Percentiles rank a stretch among this genome's conserved stretches.
phyloP scores from a whole-genome alignment of 306 rosid species.

The Prunus campanulata region DNA sequence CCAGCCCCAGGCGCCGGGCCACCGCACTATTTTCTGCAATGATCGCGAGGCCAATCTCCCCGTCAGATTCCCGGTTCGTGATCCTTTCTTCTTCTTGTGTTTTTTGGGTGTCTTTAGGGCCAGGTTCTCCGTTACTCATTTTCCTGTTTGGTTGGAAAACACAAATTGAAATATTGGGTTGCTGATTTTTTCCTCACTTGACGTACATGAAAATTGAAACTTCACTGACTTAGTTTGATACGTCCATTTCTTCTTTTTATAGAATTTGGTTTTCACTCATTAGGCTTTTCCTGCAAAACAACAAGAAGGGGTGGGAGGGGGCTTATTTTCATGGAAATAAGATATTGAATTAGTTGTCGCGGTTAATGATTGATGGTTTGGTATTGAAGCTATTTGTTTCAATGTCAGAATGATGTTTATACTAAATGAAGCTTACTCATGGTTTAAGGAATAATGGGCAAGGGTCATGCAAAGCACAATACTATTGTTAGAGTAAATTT shows the following conservation, averaged over 20 bases:
- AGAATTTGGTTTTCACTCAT: background rate
- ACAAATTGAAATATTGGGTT: background rate
- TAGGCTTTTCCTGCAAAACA: background rate
- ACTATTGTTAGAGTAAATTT: background rate
- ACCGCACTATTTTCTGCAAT: conserved; percentile 85
- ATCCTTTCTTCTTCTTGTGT: background rate
- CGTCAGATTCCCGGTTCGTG: conserved; percentile 69
- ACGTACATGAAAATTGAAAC: background rate
- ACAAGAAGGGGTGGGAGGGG: background rate
- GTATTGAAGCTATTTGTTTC: background rate
- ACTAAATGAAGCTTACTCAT: background rate
- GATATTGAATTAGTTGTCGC: background rate
- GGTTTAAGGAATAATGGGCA: background rate
- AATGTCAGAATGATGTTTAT: background rate
- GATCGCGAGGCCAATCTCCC: conserved; percentile 74
- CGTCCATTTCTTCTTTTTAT: background rate
- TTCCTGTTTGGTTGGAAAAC: background rate
- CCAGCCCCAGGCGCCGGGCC: conserved; percentile 89
- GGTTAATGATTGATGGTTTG: background rate
- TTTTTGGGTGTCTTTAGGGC: background rate
- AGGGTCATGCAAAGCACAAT: background rate
- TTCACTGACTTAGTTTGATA: conserved; percentile 1
- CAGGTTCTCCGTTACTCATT: background rate
- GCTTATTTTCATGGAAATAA: background rate
- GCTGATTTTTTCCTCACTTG: background rate